Percentiles rank a stretch among this genome's conserved stretches.
These are phyloP conservation scores for Penicillium goetzii DNA, from an alignment of 495 filamentous ascomycete species.

Conservation along the genomic window DNA sequence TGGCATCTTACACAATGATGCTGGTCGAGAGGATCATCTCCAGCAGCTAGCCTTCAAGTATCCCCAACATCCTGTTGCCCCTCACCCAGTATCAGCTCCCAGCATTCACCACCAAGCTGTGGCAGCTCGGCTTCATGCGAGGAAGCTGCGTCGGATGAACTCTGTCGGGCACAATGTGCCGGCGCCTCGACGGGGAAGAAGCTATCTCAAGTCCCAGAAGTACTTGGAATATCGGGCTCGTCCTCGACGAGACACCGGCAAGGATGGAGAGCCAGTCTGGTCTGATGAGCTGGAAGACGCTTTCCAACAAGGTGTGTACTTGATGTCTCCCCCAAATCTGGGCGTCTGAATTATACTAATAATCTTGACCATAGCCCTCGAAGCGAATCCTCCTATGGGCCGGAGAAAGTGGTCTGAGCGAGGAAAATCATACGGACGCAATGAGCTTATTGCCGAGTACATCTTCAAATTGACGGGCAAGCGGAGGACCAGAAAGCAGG, in stretches of 20 bases:
- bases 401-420: constrained; percentile 74
- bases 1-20: constrained; percentile 38
- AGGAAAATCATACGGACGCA: constrained; percentile 78
- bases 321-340: not conserved
- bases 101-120: constrained; percentile 40
- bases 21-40: constrained; percentile 43
- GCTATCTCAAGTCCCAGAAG: constrained; percentile 53
- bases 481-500: constrained; percentile 75
- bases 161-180: constrained; percentile 40
- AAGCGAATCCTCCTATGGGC: constrained; percentile 81
- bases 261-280: constrained; percentile 69
- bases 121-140: constrained; percentile 40
- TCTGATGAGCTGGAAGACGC: constrained; percentile 81
- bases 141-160: constrained; percentile 46
- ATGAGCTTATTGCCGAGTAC: constrained; percentile 87
- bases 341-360: constrained; percentile 10
- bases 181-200: constrained; percentile 40
- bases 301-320: constrained; percentile 80
- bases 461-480: constrained; percentile 72
- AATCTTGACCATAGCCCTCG: constrained; percentile 60
- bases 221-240: constrained; percentile 68
- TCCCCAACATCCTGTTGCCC: constrained; percentile 37
- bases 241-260: constrained; percentile 61
- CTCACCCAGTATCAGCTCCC: constrained; percentile 37
- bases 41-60: constrained; percentile 49